Evolutionary conservation across 345 rosid genomes (phyloP).

Genomic region (Stellera chamaejasme): DNA sequence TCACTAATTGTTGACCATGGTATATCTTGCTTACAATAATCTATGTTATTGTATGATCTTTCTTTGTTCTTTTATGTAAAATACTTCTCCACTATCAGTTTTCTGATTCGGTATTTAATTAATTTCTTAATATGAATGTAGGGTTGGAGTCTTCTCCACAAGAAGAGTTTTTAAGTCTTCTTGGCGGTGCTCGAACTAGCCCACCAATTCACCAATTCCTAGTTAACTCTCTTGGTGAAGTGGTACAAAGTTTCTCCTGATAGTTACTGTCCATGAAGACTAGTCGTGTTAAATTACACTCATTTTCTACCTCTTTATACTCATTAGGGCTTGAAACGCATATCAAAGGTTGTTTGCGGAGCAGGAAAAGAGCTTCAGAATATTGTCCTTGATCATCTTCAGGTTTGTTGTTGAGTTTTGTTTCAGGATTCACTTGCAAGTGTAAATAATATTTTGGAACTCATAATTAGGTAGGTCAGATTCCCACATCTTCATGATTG

Average conservation of each 20-base stretch:
- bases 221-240: slow-evolving; percentile 80
- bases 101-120: background rate
- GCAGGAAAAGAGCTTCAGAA: slow-evolving; percentile 90
- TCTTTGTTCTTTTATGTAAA: background rate
- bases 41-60: background rate
- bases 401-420: slow-evolving; percentile 38
- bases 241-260: slow-evolving; percentile 32
- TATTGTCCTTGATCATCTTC: slow-evolving; percentile 79
- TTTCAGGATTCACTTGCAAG: slow-evolving; percentile 5
- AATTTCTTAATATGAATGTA: slow-evolving; percentile 19
- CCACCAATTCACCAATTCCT: slow-evolving; percentile 90
- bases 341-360: slow-evolving; percentile 70
- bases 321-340: slow-evolving; percentile 79
- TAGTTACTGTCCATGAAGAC: slow-evolving; percentile 10
- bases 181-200: slow-evolving; percentile 86
- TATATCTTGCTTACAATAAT: slow-evolving; percentile 24
- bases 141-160: slow-evolving; percentile 88
- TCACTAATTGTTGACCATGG: slow-evolving; percentile 69
- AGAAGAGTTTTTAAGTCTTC: slow-evolving; percentile 88
- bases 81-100: too few species aligned
- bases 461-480: too few species aligned
- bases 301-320: slow-evolving; percentile 12
- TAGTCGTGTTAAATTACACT: slow-evolving; percentile 10
- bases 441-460: too few species aligned
- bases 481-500: too few species aligned